Conservation (phyloP, 129 eudicot genomes). For the Daucus carota region DH1_v3.0 NC_030381.2:45192501-45193000, state of each 20-base stretch:
- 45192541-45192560: slow-evolving; percentile 59
- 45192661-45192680: slow-evolving; percentile 68
- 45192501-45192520: slow-evolving; percentile 71
- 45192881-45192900: background rate
- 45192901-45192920: background rate
- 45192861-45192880: background rate
- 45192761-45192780: background rate
- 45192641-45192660: slow-evolving; percentile 77
- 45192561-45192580: slow-evolving; percentile 30
- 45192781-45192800: slow-evolving; percentile 2
- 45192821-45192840: background rate
- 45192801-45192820: background rate
- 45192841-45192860: slow-evolving; percentile 1
- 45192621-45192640: background rate
- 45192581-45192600: background rate
- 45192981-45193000: background rate
- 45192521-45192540: slow-evolving; percentile 60
- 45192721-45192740: background rate
- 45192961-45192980: background rate
- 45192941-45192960: slow-evolving; percentile 3
- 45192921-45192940: background rate
- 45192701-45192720: slow-evolving; percentile 48
- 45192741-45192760: slow-evolving; percentile 5
- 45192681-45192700: slow-evolving; percentile 95
- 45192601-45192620: background rate